Evolutionary conservation across 495 filamentous ascomycete species (phyloP).

Genomic region (Lophiotrema nucula): DNA sequence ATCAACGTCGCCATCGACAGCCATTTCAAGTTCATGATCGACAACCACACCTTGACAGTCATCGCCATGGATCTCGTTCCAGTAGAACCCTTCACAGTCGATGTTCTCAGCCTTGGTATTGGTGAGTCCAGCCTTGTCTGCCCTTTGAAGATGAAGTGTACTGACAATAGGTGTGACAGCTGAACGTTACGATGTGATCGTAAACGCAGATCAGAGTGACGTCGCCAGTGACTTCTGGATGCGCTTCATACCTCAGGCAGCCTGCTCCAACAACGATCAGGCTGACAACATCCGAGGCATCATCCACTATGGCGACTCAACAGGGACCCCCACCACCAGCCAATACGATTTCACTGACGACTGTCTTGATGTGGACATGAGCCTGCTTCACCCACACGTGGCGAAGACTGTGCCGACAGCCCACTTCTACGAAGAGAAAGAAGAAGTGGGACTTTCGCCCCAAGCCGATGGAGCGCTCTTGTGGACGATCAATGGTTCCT

Average conservation of each 20-base stretch:
- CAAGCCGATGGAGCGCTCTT: conserved; percentile 24
- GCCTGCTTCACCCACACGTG: conserved; percentile 17
- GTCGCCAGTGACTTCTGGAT: conserved; percentile 41
- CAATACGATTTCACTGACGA: conserved; percentile 8
- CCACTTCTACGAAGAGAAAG: too few relatives aligned
- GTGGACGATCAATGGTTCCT: conserved; percentile 35
- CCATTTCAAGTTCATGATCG: conserved; percentile 28
- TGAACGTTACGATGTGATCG: conserved; percentile 45
- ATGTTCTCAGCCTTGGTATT: conserved; percentile 33
- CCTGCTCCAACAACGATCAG: conserved; percentile 21
- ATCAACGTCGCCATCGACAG: conserved; percentile 38
- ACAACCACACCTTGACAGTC: conserved; percentile 38
- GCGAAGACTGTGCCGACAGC: conserved; percentile 12
- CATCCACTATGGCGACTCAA: conserved; percentile 35
- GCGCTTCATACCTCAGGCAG: conserved; percentile 26
- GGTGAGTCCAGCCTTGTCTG: conserved; percentile 22
- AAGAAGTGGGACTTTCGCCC: not conserved
- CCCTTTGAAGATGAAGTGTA: too few relatives aligned
- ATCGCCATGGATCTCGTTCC: conserved; percentile 43
- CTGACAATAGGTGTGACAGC: too few relatives aligned
- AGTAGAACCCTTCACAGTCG: conserved; percentile 35
- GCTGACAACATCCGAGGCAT: conserved; percentile 34
- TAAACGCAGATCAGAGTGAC: conserved; percentile 41
- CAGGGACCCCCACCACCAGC: conserved; percentile 29
- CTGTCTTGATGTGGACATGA: conserved; percentile 30